A percentile compares a stretch with the other conserved stretches of the same genome.
Evolutionary conservation across 2,329 filamentous ascomycete genomes (phyloP).

Genomic region (Cordyceps tenuipes): DNA sequence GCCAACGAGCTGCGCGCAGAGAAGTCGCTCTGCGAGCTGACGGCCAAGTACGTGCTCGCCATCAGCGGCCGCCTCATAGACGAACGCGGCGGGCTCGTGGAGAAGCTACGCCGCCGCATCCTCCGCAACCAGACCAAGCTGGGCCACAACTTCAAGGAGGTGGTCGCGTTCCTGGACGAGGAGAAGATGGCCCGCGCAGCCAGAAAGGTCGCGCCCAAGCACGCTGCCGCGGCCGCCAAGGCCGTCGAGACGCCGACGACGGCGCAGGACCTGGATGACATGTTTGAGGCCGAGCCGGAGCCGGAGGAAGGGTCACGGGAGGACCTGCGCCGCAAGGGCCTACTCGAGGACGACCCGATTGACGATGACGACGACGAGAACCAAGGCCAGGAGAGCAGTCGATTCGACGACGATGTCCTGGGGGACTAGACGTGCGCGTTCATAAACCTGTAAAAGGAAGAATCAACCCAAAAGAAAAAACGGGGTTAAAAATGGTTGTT

Average conservation of each 20-base stretch:
- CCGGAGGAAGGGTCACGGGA: conserved; percentile 52
- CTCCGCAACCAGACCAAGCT: conserved; percentile 72
- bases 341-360: conserved; percentile 42
- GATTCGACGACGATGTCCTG: conserved; percentile 36
- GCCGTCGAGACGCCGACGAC: conserved; percentile 28
- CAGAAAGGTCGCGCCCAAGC: conserved; percentile 28
- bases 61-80: conserved; percentile 71
- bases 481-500: not conserved
- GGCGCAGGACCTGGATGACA: conserved; percentile 22
- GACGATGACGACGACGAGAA: conserved; percentile 25
- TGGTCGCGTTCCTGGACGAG: conserved; percentile 72
- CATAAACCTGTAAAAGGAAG: not conserved
- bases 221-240: conserved; percentile 13
- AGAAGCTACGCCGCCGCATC: conserved; percentile 61
- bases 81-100: conserved; percentile 46
- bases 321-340: conserved; percentile 46
- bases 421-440: conserved; percentile 29
- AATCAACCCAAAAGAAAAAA: not conserved
- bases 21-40: conserved; percentile 75
- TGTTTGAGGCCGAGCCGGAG: conserved; percentile 40
- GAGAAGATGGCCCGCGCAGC: conserved; percentile 42
- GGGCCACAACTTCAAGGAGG: conserved; percentile 77
- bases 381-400: conserved; percentile 24
- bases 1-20: conserved; percentile 68
- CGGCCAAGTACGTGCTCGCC: conserved; percentile 75